Conservation (phyloP, 441 rosid genomes). For the Syzygium malaccense region DNA sequence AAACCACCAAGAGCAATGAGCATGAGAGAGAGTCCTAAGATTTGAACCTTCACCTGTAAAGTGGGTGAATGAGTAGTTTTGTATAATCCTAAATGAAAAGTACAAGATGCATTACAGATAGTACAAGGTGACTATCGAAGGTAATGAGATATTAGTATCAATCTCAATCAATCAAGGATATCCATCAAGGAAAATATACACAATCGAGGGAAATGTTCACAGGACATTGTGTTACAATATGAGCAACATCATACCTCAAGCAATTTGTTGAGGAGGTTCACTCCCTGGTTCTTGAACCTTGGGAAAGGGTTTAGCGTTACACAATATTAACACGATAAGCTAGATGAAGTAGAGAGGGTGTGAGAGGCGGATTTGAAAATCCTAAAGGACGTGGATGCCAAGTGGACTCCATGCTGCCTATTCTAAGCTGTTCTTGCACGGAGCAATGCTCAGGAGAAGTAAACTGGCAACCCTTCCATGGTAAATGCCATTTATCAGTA, state of each 20-base stretch:
- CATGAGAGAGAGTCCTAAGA: background rate
- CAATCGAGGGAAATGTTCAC: background rate
- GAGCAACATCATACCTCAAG: background rate
- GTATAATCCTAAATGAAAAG: background rate
- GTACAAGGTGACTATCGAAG: background rate
- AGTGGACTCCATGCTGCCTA: background rate
- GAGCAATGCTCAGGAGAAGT: background rate
- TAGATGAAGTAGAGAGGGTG: background rate
- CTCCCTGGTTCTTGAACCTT: background rate
- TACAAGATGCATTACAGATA: background rate
- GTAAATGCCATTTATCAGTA: background rate
- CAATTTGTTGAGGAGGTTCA: background rate
- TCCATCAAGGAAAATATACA: background rate
- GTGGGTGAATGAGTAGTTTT: background rate
- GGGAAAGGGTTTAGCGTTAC: background rate
- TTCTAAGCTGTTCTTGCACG: background rate
- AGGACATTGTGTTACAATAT: background rate
- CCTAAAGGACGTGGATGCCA: background rate
- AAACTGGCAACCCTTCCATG: background rate
- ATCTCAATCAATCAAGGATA: background rate
- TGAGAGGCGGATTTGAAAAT: background rate
- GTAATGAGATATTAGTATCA: background rate
- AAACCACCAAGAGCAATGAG: background rate
- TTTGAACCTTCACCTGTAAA: background rate
- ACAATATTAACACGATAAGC: background rate